Conservation (phyloP, 2,329 filamentous ascomycete genomes). For the Sporothrix brunneoviolacea region DNA sequence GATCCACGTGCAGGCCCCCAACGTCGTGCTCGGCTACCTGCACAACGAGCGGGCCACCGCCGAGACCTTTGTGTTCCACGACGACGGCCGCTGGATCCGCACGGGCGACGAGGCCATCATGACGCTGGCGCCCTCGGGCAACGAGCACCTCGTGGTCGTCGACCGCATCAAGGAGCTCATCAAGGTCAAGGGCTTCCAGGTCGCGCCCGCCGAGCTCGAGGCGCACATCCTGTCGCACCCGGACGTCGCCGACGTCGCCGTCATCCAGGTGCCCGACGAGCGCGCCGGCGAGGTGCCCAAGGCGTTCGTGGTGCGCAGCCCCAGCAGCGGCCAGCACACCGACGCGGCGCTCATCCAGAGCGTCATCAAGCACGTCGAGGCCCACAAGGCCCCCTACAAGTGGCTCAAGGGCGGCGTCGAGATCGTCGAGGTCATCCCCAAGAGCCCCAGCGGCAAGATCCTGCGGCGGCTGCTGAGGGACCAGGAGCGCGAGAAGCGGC, state of each 20-base stretch:
- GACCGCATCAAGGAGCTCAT: constrained; percentile 58
- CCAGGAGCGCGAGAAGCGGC: constrained; percentile 41
- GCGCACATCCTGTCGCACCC: constrained; percentile 70
- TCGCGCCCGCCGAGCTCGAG: constrained; percentile 77
- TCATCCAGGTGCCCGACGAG: constrained; percentile 64
- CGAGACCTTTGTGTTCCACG: constrained; percentile 65
- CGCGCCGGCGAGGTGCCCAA: constrained; percentile 59
- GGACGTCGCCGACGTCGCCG: constrained; percentile 68
- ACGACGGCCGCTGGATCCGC: constrained; percentile 68
- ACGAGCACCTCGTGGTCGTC: constrained; percentile 78
- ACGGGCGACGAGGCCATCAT: constrained; percentile 82
- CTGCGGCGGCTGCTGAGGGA: constrained; percentile 63
- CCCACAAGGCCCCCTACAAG: constrained; percentile 65
- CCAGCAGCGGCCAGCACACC: constrained; percentile 39
- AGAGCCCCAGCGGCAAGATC: constrained; percentile 70
- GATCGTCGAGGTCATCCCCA: constrained; percentile 62
- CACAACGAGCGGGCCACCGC: constrained; percentile 77
- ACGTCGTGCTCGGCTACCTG: constrained; percentile 74
- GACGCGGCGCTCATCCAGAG: constrained; percentile 41
- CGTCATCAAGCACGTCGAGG: constrained; percentile 54
- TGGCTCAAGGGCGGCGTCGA: constrained; percentile 57
- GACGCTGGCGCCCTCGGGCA: constrained; percentile 53
- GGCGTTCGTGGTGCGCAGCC: constrained; percentile 63
- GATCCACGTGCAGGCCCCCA: constrained; percentile 69
- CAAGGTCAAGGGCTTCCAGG: constrained; percentile 64